A percentile compares a stretch with the other conserved stretches of the same genome.
Conservation (phyloP, 2,329 filamentous ascomycete species). For the Pseudogymnoascus sp. region DNA sequence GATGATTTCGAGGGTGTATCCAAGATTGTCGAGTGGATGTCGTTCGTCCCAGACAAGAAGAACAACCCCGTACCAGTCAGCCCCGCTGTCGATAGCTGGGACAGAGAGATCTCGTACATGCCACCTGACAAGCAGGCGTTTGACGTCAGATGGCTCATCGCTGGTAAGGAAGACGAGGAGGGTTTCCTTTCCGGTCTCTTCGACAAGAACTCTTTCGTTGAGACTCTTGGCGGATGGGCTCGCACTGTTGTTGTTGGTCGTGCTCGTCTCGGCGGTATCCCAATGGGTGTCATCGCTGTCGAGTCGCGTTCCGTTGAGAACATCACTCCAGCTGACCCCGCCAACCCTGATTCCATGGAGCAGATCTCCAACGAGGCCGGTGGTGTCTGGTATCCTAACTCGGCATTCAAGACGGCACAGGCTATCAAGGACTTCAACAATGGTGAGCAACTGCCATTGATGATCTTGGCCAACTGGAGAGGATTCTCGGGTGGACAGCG, state of each 20-base stretch:
- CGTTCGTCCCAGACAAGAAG: conserved; percentile 93
- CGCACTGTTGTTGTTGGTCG: conserved; percentile 94
- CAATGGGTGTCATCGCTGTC: conserved; percentile 95
- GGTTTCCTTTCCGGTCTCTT: conserved; percentile 89
- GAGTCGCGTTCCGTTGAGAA: conserved; percentile 96
- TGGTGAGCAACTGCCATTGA: conserved; percentile 92
- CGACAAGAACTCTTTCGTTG: conserved; percentile 93
- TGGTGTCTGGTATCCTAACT: conserved; percentile 99
- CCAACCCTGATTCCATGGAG: conserved; percentile 97
- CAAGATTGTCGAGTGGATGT: conserved; percentile 97
- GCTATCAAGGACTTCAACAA: conserved; percentile 99
- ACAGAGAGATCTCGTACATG: conserved; percentile 79
- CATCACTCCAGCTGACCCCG: conserved; percentile 89
- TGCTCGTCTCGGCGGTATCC: conserved; percentile 92
- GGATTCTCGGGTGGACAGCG: conserved; percentile 99
- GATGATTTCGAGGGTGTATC: conserved; percentile 97
- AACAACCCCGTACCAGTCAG: conserved; percentile 88
- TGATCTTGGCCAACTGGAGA: conserved; percentile 99
- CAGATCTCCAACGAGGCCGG: conserved; percentile 90
- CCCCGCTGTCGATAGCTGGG: conserved; percentile 78
- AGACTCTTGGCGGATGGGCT: conserved; percentile 94
- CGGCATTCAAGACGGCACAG: conserved; percentile 98
- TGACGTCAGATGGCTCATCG: conserved; percentile 91
- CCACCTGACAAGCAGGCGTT: conserved; percentile 77
- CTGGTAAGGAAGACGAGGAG: conserved; percentile 68